phyloP scores from a whole-genome alignment of 2,329 filamentous ascomycete genomes.

The Penicillium sp. region DNA sequence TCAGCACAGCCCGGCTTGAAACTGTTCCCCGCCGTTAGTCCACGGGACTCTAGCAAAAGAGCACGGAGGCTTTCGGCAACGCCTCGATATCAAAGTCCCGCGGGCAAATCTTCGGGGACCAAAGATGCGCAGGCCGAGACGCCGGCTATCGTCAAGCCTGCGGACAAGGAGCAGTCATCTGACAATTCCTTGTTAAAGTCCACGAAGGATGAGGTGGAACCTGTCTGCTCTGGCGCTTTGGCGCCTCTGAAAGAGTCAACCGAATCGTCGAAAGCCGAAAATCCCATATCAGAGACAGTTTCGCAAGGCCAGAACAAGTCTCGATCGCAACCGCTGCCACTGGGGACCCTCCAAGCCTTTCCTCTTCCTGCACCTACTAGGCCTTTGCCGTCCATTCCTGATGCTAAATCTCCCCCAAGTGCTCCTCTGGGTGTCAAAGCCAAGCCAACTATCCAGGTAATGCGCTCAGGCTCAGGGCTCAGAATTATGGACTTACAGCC shows the following conservation, averaged over 20 bases:
- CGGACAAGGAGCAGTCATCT: not conserved
- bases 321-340: constrained; percentile 24
- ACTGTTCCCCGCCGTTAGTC: constrained; percentile 32
- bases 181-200: not conserved
- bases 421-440: constrained; percentile 7
- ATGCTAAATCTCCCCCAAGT: constrained; percentile 10
- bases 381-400: constrained; percentile 34
- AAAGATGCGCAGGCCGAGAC: not conserved
- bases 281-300: not conserved
- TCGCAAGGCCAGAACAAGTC: constrained; percentile 7
- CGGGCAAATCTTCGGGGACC: constrained; percentile 1
- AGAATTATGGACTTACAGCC: constrained; percentile 2
- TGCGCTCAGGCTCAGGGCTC: not conserved
- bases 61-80: constrained; percentile 22
- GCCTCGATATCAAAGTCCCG: constrained; percentile 16
- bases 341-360: constrained; percentile 29
- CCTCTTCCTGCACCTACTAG: constrained; percentile 35
- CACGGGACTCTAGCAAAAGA: constrained; percentile 29
- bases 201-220: not conserved
- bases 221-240: constrained; percentile 1
- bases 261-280: not conserved
- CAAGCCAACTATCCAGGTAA: constrained; percentile 2
- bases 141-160: not conserved
- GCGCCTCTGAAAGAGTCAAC: not conserved
- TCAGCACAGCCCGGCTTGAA: constrained; percentile 25